Base-by-base conservation (phyloP, 257 asterid species). In the Nicotiana paniculata region DNA sequence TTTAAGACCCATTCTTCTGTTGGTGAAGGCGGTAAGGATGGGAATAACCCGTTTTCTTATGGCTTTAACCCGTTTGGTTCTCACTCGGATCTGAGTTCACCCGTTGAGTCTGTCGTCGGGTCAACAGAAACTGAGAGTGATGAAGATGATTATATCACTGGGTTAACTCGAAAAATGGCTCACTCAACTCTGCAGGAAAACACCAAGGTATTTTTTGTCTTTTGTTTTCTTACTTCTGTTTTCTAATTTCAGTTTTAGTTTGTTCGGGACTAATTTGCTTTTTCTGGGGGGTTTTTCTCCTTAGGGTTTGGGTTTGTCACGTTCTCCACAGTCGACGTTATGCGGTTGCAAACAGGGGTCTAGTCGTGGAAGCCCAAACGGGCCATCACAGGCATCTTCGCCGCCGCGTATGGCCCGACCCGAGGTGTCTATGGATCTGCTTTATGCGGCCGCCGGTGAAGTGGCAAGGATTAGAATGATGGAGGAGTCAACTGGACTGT, bases 281-380 rank as follows among this genome's bases (percentile, higher is more conserved):
- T 18, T 28, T 5, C n/a, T 12, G 4, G 9, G 18, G 0, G 18
- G 0, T 51, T 74, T 13, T 43, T 1, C 0, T 3, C 21, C 4
- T 0, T 39, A 91, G 98, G 92, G 84, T 0, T 77, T 77, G 85
- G 81, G 85, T 80, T 82, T 90, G 3, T 90, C 93, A 2, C 89
- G 95, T 16, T 95, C 98, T 4, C 98, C 98, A 2, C 93, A 92
- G 57, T 95, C 98, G 3, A 90, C 98, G 8, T 90, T 93, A 3
- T 89, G 88, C 77, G 85, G 83, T 26, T 86, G 86, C 90, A 87
- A 87, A 53, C 88, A 83, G 48, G 88, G 86, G 51, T 89, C 93
- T 5, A 82, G 83, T 67, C 89, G 90, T 17, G 87, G 88, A 72
- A 90, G 91, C 58, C 90, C 93, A 7, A 81, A 82, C 76, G 46